Evolutionary conservation across 257 asterid species (phyloP).

Genomic region (Lithospermum erythrorhizon): DNA sequence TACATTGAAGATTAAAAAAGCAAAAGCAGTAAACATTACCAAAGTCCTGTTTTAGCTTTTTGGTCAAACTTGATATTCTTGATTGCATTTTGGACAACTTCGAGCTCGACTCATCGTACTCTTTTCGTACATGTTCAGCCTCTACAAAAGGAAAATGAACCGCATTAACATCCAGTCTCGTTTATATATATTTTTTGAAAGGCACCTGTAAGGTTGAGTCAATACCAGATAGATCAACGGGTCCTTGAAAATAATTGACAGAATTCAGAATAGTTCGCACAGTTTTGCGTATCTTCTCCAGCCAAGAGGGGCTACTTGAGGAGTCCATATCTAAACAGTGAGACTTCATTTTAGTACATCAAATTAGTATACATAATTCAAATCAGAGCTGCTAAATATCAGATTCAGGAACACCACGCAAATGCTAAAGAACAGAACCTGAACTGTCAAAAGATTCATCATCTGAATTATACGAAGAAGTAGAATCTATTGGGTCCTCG

Average conservation of each 20-base stretch:
- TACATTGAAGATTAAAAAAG: neutral
- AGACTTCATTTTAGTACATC: slow-evolving; percentile 7
- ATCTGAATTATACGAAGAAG: slow-evolving; percentile 54
- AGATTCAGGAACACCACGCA: neutral
- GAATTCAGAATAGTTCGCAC: slow-evolving; percentile 54
- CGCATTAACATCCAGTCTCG: slow-evolving; percentile 15
- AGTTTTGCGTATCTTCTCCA: slow-evolving; percentile 73
- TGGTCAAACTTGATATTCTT: slow-evolving; percentile 70
- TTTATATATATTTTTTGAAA: slow-evolving; percentile 9
- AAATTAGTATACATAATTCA: slow-evolving; percentile 6
- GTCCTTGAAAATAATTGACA: slow-evolving; percentile 70
- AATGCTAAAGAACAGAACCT: slow-evolving; percentile 29
- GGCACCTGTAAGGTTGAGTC: slow-evolving; percentile 8
- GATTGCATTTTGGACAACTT: slow-evolving; percentile 82
- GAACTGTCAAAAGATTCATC: slow-evolving; percentile 54
- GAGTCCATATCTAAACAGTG: slow-evolving; percentile 42
- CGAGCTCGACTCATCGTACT: slow-evolving; percentile 68
- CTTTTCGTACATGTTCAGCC: slow-evolving; percentile 76
- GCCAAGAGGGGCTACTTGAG: slow-evolving; percentile 62
- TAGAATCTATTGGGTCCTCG: slow-evolving; percentile 54
- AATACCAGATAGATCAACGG: slow-evolving; percentile 83
- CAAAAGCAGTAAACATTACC: slow-evolving; percentile 30
- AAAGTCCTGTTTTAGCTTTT: slow-evolving; percentile 83
- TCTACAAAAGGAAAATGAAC: slow-evolving; percentile 40
- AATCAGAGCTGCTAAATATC: slow-evolving; percentile 5